Conservation (phyloP, 345 rosid species). For the Eucalyptus sp. region DNA sequence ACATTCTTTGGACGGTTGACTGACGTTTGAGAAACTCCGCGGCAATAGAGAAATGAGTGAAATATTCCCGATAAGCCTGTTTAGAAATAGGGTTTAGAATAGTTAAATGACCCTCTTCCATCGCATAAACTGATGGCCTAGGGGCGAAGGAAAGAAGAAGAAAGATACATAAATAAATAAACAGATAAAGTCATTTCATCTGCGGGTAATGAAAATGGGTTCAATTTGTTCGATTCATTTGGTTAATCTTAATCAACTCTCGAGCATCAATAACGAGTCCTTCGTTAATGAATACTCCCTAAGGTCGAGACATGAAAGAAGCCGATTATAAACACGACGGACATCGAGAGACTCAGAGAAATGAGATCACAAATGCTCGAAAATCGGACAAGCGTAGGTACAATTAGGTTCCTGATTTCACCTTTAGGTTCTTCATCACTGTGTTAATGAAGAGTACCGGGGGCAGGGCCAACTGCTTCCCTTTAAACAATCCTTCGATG, state of each 20-base stretch:
- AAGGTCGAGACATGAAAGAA: not conserved
- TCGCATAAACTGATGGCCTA: not conserved
- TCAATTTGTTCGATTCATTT: too few relatives aligned
- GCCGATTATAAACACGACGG: not conserved
- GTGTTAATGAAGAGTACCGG: not conserved
- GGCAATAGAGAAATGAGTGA: not conserved
- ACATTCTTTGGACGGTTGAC: not conserved
- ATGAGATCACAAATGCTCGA: accelerated
- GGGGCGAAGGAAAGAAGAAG: not conserved
- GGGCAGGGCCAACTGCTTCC: not conserved
- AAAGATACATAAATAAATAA: too few relatives aligned
- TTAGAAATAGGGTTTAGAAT: not conserved
- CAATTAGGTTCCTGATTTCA: not conserved
- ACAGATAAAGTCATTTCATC: too few relatives aligned
- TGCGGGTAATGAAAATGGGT: too few relatives aligned
- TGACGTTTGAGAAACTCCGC: not conserved
- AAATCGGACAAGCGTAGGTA: accelerated
- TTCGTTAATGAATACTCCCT: not conserved
- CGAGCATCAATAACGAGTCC: not conserved
- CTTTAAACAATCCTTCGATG: not conserved
- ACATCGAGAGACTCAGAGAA: not conserved
- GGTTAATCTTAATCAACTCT: too few relatives aligned
- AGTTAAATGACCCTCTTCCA: not conserved
- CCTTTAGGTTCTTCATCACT: not conserved
- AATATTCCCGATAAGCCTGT: not conserved